A percentile compares a stretch with the other conserved stretches of the same genome.
Conservation (phyloP, 148 eudicot species). For the Chenopodium album region DNA sequence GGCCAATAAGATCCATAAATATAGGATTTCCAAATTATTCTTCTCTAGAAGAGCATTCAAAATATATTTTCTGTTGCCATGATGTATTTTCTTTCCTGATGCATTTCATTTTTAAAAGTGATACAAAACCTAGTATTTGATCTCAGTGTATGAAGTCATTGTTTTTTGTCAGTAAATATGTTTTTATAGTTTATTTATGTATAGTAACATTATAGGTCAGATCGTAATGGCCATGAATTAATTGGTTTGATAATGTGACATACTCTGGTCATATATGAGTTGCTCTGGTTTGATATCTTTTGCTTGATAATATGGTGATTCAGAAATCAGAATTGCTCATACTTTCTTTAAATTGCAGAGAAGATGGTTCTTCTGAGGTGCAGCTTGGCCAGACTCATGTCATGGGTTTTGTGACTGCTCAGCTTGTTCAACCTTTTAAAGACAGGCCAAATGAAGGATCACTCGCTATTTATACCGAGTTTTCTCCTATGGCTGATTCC, state of each 20-base stretch:
- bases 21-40: not conserved
- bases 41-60: not conserved
- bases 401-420: slow-evolving; percentile 74
- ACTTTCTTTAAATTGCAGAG: slow-evolving; percentile 37
- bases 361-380: slow-evolving; percentile 92
- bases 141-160: not conserved
- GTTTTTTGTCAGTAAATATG: not conserved
- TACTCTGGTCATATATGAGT: not conserved
- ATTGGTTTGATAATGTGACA: not conserved
- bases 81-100: not conserved
- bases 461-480: slow-evolving; percentile 74
- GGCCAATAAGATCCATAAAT: no score
- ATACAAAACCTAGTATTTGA: not conserved
- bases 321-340: not conserved
- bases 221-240: not conserved
- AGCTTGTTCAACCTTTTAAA: slow-evolving; percentile 75
- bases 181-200: no score
- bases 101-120: not conserved
- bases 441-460: slow-evolving; percentile 93
- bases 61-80: not conserved
- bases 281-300: not conserved
- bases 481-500: slow-evolving; percentile 97
- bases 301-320: not conserved
- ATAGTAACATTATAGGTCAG: not conserved
- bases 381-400: slow-evolving; percentile 92